Conservation (phyloP, 1,139 yeast species). For the Spencermartinsiella ligniputridi region DNA sequence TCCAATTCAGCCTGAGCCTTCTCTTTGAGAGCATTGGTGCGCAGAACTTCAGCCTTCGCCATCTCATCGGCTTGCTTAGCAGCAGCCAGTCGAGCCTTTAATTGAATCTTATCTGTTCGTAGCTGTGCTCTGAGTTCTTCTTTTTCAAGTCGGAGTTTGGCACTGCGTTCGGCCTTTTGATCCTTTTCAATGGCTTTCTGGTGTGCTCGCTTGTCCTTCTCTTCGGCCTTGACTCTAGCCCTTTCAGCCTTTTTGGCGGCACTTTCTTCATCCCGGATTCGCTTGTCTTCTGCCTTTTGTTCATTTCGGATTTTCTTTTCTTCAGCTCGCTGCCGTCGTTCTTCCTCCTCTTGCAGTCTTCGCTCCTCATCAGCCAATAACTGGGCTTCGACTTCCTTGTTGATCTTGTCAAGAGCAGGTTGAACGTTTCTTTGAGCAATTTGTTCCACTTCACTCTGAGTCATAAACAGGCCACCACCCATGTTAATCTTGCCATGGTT, state of each 20-base stretch:
- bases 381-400: slow-evolving; percentile 65
- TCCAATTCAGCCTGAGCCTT: slow-evolving; percentile 27
- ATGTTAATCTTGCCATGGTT: slow-evolving; percentile 59
- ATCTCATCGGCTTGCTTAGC: slow-evolving; percentile 25
- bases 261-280: slow-evolving; percentile 21
- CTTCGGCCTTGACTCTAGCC: slow-evolving; percentile 16
- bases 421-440: slow-evolving; percentile 79
- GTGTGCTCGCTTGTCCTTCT: slow-evolving; percentile 12
- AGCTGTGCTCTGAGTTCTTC: slow-evolving; percentile 10
- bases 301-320: slow-evolving; percentile 22
- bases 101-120: slow-evolving; percentile 18
- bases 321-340: slow-evolving; percentile 16
- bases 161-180: slow-evolving; percentile 21
- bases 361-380: slow-evolving; percentile 64
- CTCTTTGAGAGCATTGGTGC: slow-evolving; percentile 24
- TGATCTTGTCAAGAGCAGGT: slow-evolving; percentile 80
- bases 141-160: slow-evolving; percentile 14
- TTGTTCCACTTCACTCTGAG: slow-evolving; percentile 68
- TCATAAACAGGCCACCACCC: slow-evolving; percentile 86
- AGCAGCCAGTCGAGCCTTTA: slow-evolving; percentile 24
- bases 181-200: slow-evolving; percentile 13
- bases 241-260: slow-evolving; percentile 18
- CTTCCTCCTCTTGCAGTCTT: slow-evolving; percentile 32
- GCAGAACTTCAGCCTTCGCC: slow-evolving; percentile 27
- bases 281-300: slow-evolving; percentile 27